Evolutionary conservation across 2,329 filamentous ascomycete genomes (phyloP).

Genomic region (Pestalotiopsis sp.): DNA sequence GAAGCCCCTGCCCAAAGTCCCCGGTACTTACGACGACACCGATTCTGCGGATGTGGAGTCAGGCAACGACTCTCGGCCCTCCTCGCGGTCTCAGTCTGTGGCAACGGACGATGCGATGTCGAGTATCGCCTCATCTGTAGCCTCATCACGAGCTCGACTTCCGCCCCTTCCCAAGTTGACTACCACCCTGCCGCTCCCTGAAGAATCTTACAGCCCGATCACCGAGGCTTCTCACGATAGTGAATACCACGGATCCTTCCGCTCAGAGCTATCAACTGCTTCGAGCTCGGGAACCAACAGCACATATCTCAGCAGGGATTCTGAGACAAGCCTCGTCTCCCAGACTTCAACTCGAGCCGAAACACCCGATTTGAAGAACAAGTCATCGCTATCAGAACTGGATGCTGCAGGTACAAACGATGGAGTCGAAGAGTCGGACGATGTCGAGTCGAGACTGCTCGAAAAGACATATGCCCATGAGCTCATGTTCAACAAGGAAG

Average conservation of each 20-base stretch:
- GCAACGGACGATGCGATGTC: conserved; percentile 43
- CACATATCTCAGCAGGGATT: conserved; percentile 80
- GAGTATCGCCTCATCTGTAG: conserved; percentile 47
- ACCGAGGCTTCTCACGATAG: conserved; percentile 51
- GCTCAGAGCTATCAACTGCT: conserved; percentile 71
- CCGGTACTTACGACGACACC: conserved; percentile 40
- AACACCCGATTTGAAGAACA: conserved; percentile 72
- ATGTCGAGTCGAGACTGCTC: conserved; percentile 82
- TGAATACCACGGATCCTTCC: conserved; percentile 55
- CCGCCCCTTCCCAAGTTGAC: conserved; percentile 62
- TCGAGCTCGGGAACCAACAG: conserved; percentile 79
- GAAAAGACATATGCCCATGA: conserved; percentile 92
- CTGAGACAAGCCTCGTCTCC: conserved; percentile 78
- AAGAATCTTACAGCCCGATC: conserved; percentile 51
- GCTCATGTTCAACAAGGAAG: conserved; percentile 90
- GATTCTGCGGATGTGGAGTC: conserved; percentile 23
- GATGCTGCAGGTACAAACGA: conserved; percentile 68
- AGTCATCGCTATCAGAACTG: conserved; percentile 69
- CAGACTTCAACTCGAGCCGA: conserved; percentile 86
- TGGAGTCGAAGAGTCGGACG: conserved; percentile 74
- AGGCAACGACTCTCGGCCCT: conserved; percentile 33
- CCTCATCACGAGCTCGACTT: conserved; percentile 51
- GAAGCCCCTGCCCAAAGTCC: conserved; percentile 71
- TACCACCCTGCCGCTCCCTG: conserved; percentile 46
- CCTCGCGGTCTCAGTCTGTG: conserved; percentile 47